A percentile compares a stretch with the other conserved stretches of the same genome.
Conservation (phyloP, 768 basidiomycete genomes). For the Porphyrellus cyaneotinctus region DNA sequence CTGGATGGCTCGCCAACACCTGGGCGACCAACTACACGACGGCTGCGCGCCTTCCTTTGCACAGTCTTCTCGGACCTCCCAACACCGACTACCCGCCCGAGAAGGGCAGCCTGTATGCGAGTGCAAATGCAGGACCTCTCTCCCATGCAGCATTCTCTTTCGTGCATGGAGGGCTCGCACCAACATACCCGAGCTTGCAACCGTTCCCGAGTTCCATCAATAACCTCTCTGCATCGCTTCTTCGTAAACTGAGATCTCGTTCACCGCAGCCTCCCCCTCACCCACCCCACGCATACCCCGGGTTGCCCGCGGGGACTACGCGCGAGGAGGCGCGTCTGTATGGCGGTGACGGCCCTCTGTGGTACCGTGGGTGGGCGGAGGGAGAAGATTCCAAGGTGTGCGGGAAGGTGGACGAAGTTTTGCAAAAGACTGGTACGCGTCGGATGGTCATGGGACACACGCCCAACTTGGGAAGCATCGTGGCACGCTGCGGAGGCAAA, state of each 20-base stretch:
- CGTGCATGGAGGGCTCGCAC: constrained; percentile 88
- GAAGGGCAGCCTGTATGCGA: constrained; percentile 27
- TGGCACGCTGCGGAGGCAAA: constrained; percentile 84
- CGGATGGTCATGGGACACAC: constrained; percentile 97
- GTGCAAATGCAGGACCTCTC: constrained; percentile 43
- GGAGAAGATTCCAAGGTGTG: constrained; percentile 70
- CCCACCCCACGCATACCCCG: constrained; percentile 73
- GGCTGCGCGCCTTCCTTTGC: constrained; percentile 76
- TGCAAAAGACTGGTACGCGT: constrained; percentile 72
- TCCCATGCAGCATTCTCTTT: constrained; percentile 85
- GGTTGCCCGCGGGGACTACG: constrained; percentile 64
- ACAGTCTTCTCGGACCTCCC: constrained; percentile 61
- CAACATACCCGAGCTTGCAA: constrained; percentile 64
- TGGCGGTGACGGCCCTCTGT: constrained; percentile 74
- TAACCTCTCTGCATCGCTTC: constrained; percentile 59
- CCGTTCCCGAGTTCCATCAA: constrained; percentile 89
- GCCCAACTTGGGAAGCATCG: constrained; percentile 83
- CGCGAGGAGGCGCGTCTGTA: constrained; percentile 69
- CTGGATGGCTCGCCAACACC: constrained; percentile 71
- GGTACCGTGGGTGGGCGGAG: constrained; percentile 94
- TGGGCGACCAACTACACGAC: constrained; percentile 88
- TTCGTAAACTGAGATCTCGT: constrained; percentile 65
- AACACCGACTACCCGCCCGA: constrained; percentile 57
- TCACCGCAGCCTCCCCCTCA: constrained; percentile 67
- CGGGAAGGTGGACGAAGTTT: constrained; percentile 61